Conservation (phyloP, 176 grass and related monocot genomes). For the Oryza australiensis region DNA sequence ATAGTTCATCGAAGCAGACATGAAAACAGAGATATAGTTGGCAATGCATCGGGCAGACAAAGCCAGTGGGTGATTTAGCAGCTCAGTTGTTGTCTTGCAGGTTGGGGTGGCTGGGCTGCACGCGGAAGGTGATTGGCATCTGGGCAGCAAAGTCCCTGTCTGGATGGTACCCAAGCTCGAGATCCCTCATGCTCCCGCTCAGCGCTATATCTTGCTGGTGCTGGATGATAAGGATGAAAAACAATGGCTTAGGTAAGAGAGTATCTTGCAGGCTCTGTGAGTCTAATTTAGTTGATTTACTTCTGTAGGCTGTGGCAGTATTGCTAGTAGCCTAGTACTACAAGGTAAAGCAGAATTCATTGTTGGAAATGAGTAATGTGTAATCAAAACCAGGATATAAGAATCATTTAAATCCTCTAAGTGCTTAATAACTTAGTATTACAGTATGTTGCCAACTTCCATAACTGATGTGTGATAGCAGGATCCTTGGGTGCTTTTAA, state of each 20-base stretch:
- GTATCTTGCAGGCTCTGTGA: neutral
- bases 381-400: neutral
- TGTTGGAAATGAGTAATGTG: neutral
- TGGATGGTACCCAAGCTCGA: slow-evolving; percentile 73
- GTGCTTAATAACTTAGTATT: neutral
- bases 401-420: neutral
- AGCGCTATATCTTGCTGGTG: slow-evolving; percentile 70
- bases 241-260: neutral
- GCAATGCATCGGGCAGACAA: too few species aligned
- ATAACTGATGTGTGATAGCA: neutral
- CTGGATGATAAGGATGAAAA: slow-evolving; percentile 33
- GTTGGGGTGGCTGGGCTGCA: slow-evolving; percentile 90
- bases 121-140: slow-evolving; percentile 86
- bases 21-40: slow-evolving; percentile 35
- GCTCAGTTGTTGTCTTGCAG: slow-evolving; percentile 73
- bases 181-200: slow-evolving; percentile 70
- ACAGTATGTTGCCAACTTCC: neutral
- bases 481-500: neutral
- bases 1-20: slow-evolving; percentile 31
- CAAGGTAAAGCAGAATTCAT: neutral
- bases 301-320: neutral
- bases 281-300: neutral
- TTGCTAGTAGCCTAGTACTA: neutral
- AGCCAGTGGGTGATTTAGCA: too few species aligned
- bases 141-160: slow-evolving; percentile 79